Evolutionary conservation across 805 yeast genomes (phyloP), one percentile per base, ranked within the genome.

Genomic region (Candida koratica): DNA sequence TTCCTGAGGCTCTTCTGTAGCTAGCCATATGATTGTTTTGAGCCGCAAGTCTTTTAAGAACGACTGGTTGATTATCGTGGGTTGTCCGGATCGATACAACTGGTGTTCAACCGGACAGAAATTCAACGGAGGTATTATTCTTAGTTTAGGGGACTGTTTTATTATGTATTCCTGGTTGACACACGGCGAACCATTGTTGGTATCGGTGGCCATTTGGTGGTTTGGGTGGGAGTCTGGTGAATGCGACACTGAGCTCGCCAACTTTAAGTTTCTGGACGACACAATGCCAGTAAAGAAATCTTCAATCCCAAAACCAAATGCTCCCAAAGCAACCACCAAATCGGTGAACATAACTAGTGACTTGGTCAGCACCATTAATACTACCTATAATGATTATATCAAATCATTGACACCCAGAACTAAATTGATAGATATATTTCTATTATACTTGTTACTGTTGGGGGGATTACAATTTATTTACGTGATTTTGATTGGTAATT

Each of bases 1-100:
- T 51, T 90, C 97, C 42, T 79, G 83, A 0, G 98, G 98, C 56
- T 90, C 98, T 54, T 90, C 98, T 24, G 84, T 82, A 1, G 97
- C 96, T 29, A 93, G 69, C 98, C 98, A 90, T 5, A 93, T 75
- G 22, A 93, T 83, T 4, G 94, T 83, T 38, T 78, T 79, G 36
- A 90, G 67, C 39, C 82, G 71, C 42, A 90, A 67, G 46, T 84
- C 82, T 41, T 79, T 71, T 22, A 93, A 60, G 53, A 90, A 93
- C 33, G 90, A 81, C 60, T 89, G 89, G 57, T 88, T 93, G 38
- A 90, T 81, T n/a, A 88, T 81, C 10, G 94, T 79, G 11, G 98
- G 98, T 58, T 88, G 97, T 0, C 97, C 97, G 10, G 93, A 81
- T 25, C 98, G 67, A 59, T 89, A 90, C 30, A 90, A 64, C 44